A percentile compares a stretch with the other conserved stretches of the same genome.
Evolutionary conservation across 2,329 filamentous ascomycete genomes (phyloP).

Genomic region (Colletotrichum karsti): DNA sequence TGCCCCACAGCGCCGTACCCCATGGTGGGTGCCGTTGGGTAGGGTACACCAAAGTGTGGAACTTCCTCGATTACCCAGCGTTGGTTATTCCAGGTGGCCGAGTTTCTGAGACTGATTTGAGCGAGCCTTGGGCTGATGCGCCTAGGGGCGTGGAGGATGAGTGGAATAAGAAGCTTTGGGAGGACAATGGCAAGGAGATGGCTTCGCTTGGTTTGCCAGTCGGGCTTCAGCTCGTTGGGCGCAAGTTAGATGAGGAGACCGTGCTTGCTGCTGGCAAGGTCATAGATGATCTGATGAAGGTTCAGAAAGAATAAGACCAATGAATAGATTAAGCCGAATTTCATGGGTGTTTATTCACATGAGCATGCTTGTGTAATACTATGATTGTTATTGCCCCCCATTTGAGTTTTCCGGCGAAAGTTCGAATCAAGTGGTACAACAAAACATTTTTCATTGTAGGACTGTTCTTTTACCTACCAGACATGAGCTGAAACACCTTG

Average conservation of each 20-base stretch:
- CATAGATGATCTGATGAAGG: background rate
- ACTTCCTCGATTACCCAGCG: constrained; percentile 47
- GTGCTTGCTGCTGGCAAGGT: constrained; percentile 12
- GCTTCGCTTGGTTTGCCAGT: background rate
- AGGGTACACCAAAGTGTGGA: constrained; percentile 52
- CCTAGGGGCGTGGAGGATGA: background rate
- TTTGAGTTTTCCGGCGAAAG: too few relatives aligned
- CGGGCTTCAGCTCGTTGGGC: constrained; percentile 15
- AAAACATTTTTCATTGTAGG: too few relatives aligned
- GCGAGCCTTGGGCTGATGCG: constrained; percentile 34
- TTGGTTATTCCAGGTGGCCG: constrained; percentile 39
- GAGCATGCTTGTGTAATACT: fast-evolving
- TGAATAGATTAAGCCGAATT: background rate
- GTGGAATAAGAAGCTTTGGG: constrained; percentile 14
- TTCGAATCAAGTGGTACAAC: too few relatives aligned
- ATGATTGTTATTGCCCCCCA: too few relatives aligned
- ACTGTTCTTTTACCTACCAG: too few relatives aligned
- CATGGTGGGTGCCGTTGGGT: constrained; percentile 52
- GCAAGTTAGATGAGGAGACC: constrained; percentile 13
- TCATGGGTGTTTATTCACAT: too few relatives aligned
- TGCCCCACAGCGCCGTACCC: constrained; percentile 67
- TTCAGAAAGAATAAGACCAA: background rate
- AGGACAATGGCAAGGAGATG: background rate
- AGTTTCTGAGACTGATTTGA: constrained; percentile 50
- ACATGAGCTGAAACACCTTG: too few relatives aligned